Evolutionary conservation across 306 rosid genomes (phyloP).

Genomic region (Canavalia gladiata): DNA sequence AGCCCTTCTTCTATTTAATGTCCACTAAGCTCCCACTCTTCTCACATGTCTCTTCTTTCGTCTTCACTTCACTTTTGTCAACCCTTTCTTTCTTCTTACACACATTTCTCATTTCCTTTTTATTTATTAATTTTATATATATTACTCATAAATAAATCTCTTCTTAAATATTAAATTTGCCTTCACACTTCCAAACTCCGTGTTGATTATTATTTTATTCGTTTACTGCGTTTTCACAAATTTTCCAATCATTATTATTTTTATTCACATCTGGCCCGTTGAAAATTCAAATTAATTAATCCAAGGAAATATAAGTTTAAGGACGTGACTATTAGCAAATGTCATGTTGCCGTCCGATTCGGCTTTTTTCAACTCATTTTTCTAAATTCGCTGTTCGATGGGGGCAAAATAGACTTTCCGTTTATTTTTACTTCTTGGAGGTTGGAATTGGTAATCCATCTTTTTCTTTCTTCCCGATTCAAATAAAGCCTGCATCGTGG

Average conservation of each 20-base stretch:
- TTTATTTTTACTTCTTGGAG: background rate
- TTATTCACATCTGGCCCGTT: constrained; percentile 28
- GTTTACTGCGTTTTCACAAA: background rate
- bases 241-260: background rate
- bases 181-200: background rate
- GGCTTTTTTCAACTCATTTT: background rate
- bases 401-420: background rate
- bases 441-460: constrained; percentile 1
- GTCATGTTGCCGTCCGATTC: constrained; percentile 25
- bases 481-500: background rate
- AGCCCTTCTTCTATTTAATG: constrained; percentile 38
- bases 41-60: background rate
- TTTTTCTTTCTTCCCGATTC: background rate
- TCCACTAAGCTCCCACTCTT: constrained; percentile 32
- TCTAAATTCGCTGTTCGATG: background rate
- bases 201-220: background rate
- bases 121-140: background rate
- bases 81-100: background rate
- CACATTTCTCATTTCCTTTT: background rate
- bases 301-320: background rate
- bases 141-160: too few species aligned
- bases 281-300: constrained; percentile 6
- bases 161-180: background rate
- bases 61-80: background rate
- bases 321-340: background rate